Base-by-base conservation (phyloP, 371 early-diverging fungal genomes). In the Circinella minor region DNA sequence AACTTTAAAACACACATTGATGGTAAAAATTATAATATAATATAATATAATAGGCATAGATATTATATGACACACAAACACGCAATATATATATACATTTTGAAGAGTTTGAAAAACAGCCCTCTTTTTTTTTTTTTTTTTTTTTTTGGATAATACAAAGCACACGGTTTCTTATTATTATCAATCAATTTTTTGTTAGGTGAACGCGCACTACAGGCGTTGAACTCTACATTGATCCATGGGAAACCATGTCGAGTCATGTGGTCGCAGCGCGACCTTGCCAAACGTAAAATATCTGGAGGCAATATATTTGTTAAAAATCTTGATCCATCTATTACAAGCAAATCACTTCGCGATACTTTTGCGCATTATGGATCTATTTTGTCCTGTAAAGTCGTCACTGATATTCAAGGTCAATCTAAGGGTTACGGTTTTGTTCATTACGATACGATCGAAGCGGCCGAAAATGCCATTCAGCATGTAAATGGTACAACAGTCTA, bases 231-330 rank as follows among this genome's bases (percentile, higher is more conserved):
- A 54, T 77, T 86, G 73, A 93, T 99, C 79, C 93, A 94, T 81
- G 96, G 94, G 72, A 92, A 90, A 70, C 89, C 95, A 18, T 97
- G 98, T 88, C 94, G 99, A 59, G 94, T 98, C 77, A 99, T 98
- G 99, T 96, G 97, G 95, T 94, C 96, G 59, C 95, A 98, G 85
- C 93, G 97, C 62, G 96, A 99, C 86, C 95, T 96, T 14, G 84
- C 94, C 27, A 87, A 93, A 76, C 95, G 98, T 81, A 88, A 88
- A 72, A 82, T 88, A 62, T 95, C 96, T 38, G 83, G 86, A 34
- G 98, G 98, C 75, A 99, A 99, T 88, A 92, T 99, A 73, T 96
- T 99, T 83, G 97, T 99, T 85, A 99, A 99, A 90, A 99, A 99
- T 90, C 87, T 99, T 62, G 96, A 97, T 83, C 83, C 91, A 20